Evolutionary conservation across 2,329 filamentous ascomycete genomes (phyloP).

Genomic region (Ceratocystis albifundus): DNA sequence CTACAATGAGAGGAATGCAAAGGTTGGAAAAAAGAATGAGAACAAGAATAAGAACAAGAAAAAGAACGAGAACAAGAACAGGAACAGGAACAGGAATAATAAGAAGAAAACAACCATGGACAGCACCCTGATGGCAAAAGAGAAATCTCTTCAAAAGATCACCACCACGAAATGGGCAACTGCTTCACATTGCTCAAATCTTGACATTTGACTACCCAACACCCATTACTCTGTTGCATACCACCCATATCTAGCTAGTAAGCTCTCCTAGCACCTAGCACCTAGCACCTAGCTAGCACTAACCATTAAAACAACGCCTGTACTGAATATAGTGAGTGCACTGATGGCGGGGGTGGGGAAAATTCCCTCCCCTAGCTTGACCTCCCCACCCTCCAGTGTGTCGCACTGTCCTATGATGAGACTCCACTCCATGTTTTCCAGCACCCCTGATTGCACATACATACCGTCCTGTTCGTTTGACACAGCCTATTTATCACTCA

Average conservation of each 20-base stretch:
- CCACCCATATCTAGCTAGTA: neutral
- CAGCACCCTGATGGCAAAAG: neutral
- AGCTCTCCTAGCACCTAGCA: neutral
- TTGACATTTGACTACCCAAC: neutral
- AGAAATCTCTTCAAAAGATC: neutral
- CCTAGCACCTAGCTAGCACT: no score
- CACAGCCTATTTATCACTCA: no score
- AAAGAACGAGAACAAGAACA: neutral
- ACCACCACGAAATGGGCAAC: neutral
- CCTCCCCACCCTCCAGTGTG: slow-evolving; percentile 1
- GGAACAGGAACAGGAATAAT: no score
- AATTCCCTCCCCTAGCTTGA: no score
- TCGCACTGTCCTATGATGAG: neutral
- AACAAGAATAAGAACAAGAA: neutral
- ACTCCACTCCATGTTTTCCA: neutral
- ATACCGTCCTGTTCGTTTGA: no score
- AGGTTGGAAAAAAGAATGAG: neutral
- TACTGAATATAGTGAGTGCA: slow-evolving; percentile 6
- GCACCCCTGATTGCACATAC: neutral
- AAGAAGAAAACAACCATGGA: neutral
- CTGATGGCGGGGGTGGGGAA: slow-evolving; percentile 22
- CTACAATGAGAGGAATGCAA: no score
- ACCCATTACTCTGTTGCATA: neutral
- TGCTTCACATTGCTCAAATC: neutral
- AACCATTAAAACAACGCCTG: neutral